Base-by-base conservation (phyloP, 768 basidiomycete genomes). In the Serendipita sp. region DNA sequence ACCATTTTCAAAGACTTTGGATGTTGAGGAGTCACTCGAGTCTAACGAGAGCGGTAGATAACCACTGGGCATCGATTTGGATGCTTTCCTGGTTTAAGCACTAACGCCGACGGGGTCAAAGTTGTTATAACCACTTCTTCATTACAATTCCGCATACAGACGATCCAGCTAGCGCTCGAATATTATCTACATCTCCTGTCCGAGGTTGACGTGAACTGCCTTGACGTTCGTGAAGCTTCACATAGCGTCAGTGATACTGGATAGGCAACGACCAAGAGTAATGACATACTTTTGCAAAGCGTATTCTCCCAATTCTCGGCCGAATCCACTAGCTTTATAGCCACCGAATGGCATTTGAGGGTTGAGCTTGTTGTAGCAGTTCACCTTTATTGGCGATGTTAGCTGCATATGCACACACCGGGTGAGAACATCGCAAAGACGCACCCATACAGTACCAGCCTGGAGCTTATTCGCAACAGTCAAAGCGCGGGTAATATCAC, bases 321-420 rank as follows among this genome's bases (percentile, higher is more conserved):
- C 90, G 24, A 90, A 84, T 66, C 89, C 89, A 44, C 82, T 84
- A 70, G 86, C 83, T 78, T 91, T 93, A 79, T 79, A 92, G 7
- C 91, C 91, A 67, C 91, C 91, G 71, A 92, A 92, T 0, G 91
- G 88, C 18, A 89, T 78, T 32, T 78, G 77, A 2, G 78, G 68
- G 68, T 86, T 77, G 13, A 84, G 71, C 66, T 65, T 41, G 69
- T 72, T 71, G 67, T 72, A 71, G 48, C 63, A 65, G 63, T 70
- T 70, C 41, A 69, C 65, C 65, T 66, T 24, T 53, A 7, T 8
- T 10, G n/a, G n/a, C n/a, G 7, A 41, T 13, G 7, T 7, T 41
- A 5, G 13, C 5, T 41, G 24, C 41, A 13, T 41, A 5, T 41
- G 41, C 41, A 41, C 5, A 13, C 5, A 13, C 41, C 41, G 13